Evolutionary conservation across 805 yeast species (phyloP).

Genomic region (Metschnikowia orientalis): DNA sequence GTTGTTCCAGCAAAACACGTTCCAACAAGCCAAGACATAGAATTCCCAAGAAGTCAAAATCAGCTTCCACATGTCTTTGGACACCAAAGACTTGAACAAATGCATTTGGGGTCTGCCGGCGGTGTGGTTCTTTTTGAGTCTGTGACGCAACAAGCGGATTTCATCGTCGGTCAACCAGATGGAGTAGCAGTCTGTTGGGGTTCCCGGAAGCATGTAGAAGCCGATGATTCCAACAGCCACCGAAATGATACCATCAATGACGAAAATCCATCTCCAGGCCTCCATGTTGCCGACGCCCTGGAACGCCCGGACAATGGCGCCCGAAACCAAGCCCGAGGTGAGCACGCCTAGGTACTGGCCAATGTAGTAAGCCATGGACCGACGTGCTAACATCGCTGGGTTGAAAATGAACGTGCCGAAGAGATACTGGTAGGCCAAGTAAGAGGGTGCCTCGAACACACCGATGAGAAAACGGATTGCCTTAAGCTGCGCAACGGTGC

Average conservation of each 20-base stretch:
- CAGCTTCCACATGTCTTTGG: conserved; percentile 44
- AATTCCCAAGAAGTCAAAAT: conserved; percentile 57
- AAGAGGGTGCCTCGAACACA: conserved; percentile 24
- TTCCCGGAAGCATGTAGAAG: conserved; percentile 20
- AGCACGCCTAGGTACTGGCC: conserved; percentile 30
- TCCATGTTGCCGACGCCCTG: conserved; percentile 13
- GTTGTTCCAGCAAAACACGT: conserved; percentile 60
- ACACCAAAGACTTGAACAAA: conserved; percentile 14
- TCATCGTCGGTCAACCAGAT: conserved; percentile 18
- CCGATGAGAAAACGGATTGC: conserved; percentile 26
- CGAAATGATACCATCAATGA: conserved; percentile 17
- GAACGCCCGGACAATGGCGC: conserved; percentile 17
- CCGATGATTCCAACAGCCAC: conserved; percentile 16
- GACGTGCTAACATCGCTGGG: conserved; percentile 22
- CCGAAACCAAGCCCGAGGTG: conserved; percentile 27
- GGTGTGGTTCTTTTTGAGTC: conserved; percentile 16
- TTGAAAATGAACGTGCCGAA: conserved; percentile 24
- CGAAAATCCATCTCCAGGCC: conserved; percentile 19
- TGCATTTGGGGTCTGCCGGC: conserved; percentile 17
- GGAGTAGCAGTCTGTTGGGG: conserved; percentile 18
- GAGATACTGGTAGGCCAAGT: conserved; percentile 25
- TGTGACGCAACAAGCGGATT: conserved; percentile 35
- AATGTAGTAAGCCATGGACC: conserved; percentile 24
- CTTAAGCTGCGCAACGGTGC: conserved; percentile 19
- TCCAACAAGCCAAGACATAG: conserved; percentile 51